These are phyloP conservation scores for Lactifluus rugatus DNA, from an alignment of 768 basidiomycete genomes.

Conservation along the genomic window DNA sequence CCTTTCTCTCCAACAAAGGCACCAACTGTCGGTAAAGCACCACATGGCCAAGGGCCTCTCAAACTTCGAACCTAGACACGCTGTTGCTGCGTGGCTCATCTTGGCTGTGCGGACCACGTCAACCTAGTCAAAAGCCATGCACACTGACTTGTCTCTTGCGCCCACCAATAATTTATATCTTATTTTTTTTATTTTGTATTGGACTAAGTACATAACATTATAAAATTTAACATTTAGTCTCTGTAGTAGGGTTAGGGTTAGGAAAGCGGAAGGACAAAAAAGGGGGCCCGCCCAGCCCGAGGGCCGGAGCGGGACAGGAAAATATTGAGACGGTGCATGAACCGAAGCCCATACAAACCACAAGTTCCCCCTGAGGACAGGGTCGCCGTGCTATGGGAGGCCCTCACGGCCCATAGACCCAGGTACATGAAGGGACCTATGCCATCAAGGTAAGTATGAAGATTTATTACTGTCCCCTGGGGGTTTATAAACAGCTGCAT, in stretches of 20 bases:
- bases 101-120: background rate
- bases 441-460: slow-evolving; percentile 26
- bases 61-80: background rate
- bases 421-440: slow-evolving; percentile 22
- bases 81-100: background rate
- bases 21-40: background rate
- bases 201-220: background rate
- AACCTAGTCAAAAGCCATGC: background rate
- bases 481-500: background rate
- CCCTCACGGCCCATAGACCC: slow-evolving; percentile 22
- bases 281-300: slow-evolving; percentile 26
- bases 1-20: no score
- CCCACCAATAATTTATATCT: no score
- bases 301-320: slow-evolving; percentile 60
- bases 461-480: background rate
- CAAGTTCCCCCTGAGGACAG: slow-evolving; percentile 22
- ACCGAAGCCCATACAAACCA: slow-evolving; percentile 45
- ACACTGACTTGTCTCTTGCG: no score
- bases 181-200: background rate
- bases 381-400: slow-evolving; percentile 25
- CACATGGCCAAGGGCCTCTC: background rate
- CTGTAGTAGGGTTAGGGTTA: slow-evolving; percentile 11
- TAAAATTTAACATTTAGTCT: background rate
- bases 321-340: slow-evolving; percentile 76
- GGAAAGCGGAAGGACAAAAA: slow-evolving; percentile 11